Evolutionary conservation across 2,329 filamentous ascomycete genomes (phyloP), one percentile per base, ranked within the genome.

Genomic region (Cladosporium velox): DNA sequence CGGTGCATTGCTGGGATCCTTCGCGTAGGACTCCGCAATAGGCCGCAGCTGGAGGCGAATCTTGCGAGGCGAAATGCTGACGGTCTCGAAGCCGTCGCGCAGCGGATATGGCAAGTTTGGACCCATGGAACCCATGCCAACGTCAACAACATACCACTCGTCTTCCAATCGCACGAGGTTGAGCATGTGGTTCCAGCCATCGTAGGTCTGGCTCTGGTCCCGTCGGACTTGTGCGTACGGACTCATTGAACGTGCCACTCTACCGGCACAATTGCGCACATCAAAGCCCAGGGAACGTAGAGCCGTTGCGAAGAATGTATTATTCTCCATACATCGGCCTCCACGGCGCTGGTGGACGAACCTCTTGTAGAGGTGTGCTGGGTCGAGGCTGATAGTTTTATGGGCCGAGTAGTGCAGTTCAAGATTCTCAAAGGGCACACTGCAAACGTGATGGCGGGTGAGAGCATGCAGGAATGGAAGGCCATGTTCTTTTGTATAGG

Each of bases 321-420:
- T 87, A 68, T 83, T 86, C 74, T 88, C 86, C 84, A 88, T 87
- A 72, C 86, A 88, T 67, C 87, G 87, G 1, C 86, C 86, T 30
- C 86, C 86, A 35, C 84, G 74, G n/a, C 49, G 54, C 28, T 65
- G 65, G 55, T 78, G 78, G 1, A 84, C 81, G 38, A 88, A 79
- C 72, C 88, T 88, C 51, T 81, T 77, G 72, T 81, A 88, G 7
- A 88, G 73, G 3, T 77, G 75, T 26, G 83, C 74, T 0, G 82
- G 79, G 59, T 87, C 79, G 47, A 87, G 75, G 2, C 81, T 81
- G 30, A 87, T 79, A 12, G 73, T 76, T 47, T 80, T 81, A 67
- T 82, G 77, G 15, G 77, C 74, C 1, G 82, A 83, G 71, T 85
- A 85, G 71, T 88, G 86, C 51, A 88, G 76, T 1, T 77, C 79